Evolutionary conservation across 192 early-diverging fungal genomes (phyloP).

Genomic region (Endogone sp.): DNA sequence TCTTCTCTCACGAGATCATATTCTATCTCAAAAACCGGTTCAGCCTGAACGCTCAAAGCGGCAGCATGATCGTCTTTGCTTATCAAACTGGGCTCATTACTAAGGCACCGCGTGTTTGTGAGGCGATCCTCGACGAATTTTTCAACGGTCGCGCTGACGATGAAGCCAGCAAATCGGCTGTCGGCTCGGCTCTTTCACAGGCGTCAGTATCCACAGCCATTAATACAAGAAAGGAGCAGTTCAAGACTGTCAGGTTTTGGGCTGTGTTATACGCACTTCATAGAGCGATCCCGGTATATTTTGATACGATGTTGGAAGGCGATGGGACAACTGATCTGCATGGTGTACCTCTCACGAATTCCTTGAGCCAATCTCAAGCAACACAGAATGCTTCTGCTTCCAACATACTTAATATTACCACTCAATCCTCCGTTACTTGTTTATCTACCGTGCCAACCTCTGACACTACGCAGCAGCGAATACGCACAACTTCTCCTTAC

Average conservation of each 20-base stretch:
- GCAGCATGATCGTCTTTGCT: slow-evolving; percentile 13
- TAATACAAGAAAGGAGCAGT: not conserved
- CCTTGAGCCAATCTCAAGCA: not conserved
- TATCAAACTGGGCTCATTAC: slow-evolving; percentile 13
- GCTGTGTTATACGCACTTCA: slow-evolving; percentile 11
- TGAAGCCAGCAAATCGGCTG: not conserved
- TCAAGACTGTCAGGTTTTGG: slow-evolving; percentile 9
- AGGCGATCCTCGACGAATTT: slow-evolving; percentile 9
- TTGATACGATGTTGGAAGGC: slow-evolving; percentile 3
- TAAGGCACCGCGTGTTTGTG: slow-evolving; percentile 10
- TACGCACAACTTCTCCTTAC: not conserved
- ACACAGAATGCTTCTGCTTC: not conserved
- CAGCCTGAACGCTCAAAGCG: slow-evolving; percentile 11
- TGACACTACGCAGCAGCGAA: slow-evolving; percentile 2
- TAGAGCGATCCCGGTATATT: slow-evolving; percentile 8
- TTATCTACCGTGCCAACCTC: not conserved
- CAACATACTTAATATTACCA: too few species aligned
- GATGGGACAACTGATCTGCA: not conserved
- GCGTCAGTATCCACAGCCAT: not conserved
- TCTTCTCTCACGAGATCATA: slow-evolving; percentile 5
- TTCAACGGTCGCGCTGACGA: slow-evolving; percentile 3
- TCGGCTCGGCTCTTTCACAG: not conserved
- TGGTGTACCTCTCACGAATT: not conserved
- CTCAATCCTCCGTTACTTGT: not conserved
- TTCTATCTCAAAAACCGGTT: slow-evolving; percentile 8